Percentiles rank a stretch among this genome's conserved stretches.
Evolutionary conservation across 78 protist species (phyloP).

Genomic region (Planoprotostelium fungivorum): DNA sequence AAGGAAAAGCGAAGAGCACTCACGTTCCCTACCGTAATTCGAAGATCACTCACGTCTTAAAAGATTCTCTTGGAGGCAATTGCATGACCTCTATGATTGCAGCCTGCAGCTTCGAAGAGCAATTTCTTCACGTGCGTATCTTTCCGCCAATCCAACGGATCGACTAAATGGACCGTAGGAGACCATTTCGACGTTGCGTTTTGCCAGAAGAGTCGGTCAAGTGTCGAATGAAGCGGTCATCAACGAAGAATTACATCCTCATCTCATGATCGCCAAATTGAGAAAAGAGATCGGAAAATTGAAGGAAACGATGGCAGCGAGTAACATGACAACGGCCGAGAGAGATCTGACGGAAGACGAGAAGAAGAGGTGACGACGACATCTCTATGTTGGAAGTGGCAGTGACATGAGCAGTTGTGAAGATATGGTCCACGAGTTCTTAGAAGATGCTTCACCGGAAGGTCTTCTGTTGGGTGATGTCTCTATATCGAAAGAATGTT

Average conservation of each 20-base stretch:
- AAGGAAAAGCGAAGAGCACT: neutral
- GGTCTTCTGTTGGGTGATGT: neutral
- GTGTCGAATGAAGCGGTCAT: constrained; percentile 27
- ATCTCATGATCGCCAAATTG: constrained; percentile 28
- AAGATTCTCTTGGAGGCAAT: constrained; percentile 80
- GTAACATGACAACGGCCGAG: neutral
- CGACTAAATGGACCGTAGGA: neutral
- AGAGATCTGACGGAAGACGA: neutral
- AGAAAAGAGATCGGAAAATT: constrained; percentile 16
- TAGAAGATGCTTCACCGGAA: constrained; percentile 10
- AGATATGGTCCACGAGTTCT: constrained; percentile 10
- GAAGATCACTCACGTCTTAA: constrained; percentile 69
- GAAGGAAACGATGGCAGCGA: constrained; percentile 15
- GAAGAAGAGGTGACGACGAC: neutral
- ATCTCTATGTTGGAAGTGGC: neutral
- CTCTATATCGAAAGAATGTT: constrained; percentile 1
- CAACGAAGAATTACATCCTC: constrained; percentile 72
- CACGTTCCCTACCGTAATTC: constrained; percentile 82
- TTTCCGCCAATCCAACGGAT: neutral
- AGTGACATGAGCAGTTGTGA: neutral
- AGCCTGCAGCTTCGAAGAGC: constrained; percentile 7
- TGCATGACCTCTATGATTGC: constrained; percentile 76
- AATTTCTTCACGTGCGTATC: neutral
- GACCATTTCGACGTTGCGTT: constrained; percentile 33
- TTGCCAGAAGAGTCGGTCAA: constrained; percentile 58